A percentile compares a stretch with the other conserved stretches of the same genome.
phyloP scores from a whole-genome alignment of 2,329 filamentous ascomycete species.

The Calonectria leucothoes region DNA sequence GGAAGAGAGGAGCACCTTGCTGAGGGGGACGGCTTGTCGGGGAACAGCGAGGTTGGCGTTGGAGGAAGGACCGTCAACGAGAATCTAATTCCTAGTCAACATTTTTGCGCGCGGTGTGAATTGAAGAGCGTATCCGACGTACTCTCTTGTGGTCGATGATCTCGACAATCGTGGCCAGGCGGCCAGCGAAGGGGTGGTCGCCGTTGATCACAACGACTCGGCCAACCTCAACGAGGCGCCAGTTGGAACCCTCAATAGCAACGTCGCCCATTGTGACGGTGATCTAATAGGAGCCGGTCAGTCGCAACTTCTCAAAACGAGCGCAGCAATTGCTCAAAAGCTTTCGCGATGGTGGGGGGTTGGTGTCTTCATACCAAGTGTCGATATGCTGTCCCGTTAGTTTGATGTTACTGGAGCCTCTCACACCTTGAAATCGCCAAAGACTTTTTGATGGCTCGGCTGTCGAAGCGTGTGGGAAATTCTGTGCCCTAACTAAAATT shows the following conservation, averaged over 20 bases:
- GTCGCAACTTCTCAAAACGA: conserved; percentile 44
- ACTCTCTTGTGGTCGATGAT: conserved; percentile 99
- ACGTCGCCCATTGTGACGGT: conserved; percentile 84
- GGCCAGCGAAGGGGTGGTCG: conserved; percentile 82
- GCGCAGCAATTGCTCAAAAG: conserved; percentile 38
- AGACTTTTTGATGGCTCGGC: conserved; percentile 56
- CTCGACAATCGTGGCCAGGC: conserved; percentile 95
- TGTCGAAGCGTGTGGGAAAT: conserved; percentile 53
- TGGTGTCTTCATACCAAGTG: conserved; percentile 52
- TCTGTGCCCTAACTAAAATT: conserved; percentile 56
- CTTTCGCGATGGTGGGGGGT: conserved; percentile 42
- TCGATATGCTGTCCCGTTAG: conserved; percentile 54
- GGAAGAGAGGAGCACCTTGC: conserved; percentile 87
- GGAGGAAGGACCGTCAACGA: conserved; percentile 93
- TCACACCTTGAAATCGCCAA: conserved; percentile 51
- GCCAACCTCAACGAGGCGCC: conserved; percentile 98
- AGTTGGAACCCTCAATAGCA: conserved; percentile 83
- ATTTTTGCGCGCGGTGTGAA: conserved; percentile 23
- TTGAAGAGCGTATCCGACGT: conserved; percentile 63
- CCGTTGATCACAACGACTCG: conserved; percentile 92
- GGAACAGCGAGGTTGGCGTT: conserved; percentile 83
- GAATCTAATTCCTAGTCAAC: conserved; percentile 71
- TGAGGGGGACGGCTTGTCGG: conserved; percentile 87
- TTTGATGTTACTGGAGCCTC: conserved; percentile 51
- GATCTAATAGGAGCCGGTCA: conserved; percentile 58